Base-by-base conservation (phyloP, 1,139 yeast species). In the Sugiyamaella grinbergsii region DNA sequence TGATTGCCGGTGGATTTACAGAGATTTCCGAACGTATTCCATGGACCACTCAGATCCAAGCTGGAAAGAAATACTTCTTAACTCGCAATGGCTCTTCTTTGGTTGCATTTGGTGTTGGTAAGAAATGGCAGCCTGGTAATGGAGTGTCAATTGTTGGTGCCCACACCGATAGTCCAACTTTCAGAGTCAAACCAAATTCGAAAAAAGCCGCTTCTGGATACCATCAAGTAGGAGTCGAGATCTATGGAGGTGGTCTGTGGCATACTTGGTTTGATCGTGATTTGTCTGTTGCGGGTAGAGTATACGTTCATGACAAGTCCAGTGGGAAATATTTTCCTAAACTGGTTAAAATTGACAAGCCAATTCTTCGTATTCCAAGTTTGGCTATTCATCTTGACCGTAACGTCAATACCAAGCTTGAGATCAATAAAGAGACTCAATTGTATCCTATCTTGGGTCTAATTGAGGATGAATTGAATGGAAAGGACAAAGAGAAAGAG, bases 161-260 rank as follows among this genome's bases (percentile, higher is more conserved):
- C 3, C 97, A 90, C 65, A 89, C 96, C 0, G 98, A 93, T 67
- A 86, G 96, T 7, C 98, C 98, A n/a, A 83, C 89, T 47, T 75
- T 91, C 46, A 61, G 95, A 62, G 81, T 93, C 61, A 93, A 93
- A 71, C 98, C 98, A n/a, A 75, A 85, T 40, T 87, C 96, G 24
- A 81, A 83, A 62, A 56, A 57, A 33, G 68, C 74, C 6, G 72
- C 77, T 11, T 91, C 86, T 61, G 96, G 95, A 0, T 93, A 83
- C 62, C 78, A 82, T 56, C 97, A 91, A 68, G 82, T 93, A 19
- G 98, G 96, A 34, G 95, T 93, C 4, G 98, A 93, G 68, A 81
- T 84, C 47, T 93, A 93, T 63, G 98, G 98, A 45, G 98, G 98
- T 26, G 91, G 96, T 47, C 82, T 91, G 52, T 95, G 97, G 80